Conservation (phyloP, 2,329 filamentous ascomycete genomes). For the Thelonectria discophora region DNA sequence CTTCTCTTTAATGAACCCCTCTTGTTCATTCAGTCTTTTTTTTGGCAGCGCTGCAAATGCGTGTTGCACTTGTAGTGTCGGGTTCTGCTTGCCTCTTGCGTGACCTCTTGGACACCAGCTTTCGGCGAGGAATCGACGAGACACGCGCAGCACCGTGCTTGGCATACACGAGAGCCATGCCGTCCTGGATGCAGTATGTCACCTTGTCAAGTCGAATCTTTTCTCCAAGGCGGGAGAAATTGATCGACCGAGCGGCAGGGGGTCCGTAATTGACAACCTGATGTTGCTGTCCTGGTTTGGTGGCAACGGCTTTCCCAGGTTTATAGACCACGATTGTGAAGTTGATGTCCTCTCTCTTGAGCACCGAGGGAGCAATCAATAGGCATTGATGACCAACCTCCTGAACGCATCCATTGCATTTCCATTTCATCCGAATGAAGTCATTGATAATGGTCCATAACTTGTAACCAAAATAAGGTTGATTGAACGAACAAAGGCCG, state of each 20-base stretch:
- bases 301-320: neutral
- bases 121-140: too few species aligned
- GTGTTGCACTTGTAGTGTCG: neutral
- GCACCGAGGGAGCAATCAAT: neutral
- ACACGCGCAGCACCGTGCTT: too few species aligned
- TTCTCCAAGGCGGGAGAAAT: neutral
- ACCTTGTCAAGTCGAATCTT: neutral
- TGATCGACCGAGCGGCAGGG: neutral
- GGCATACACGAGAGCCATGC: neutral
- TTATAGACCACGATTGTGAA: neutral
- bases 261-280: neutral
- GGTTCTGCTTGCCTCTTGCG: neutral
- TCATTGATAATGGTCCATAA: neutral
- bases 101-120: neutral
- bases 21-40: neutral
- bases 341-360: conserved; percentile 1
- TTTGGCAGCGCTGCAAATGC: neutral
- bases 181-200: neutral
- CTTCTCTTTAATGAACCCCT: neutral
- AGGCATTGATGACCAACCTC: neutral
- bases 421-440: neutral
- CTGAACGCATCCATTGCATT: neutral
- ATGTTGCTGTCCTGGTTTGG: too few species aligned
- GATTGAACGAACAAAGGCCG: neutral
- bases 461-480: too few species aligned